Percentiles rank a stretch among this genome's conserved stretches.
Evolutionary conservation across 768 basidiomycete genomes (phyloP).

Genomic region (Auricularia sp.): DNA sequence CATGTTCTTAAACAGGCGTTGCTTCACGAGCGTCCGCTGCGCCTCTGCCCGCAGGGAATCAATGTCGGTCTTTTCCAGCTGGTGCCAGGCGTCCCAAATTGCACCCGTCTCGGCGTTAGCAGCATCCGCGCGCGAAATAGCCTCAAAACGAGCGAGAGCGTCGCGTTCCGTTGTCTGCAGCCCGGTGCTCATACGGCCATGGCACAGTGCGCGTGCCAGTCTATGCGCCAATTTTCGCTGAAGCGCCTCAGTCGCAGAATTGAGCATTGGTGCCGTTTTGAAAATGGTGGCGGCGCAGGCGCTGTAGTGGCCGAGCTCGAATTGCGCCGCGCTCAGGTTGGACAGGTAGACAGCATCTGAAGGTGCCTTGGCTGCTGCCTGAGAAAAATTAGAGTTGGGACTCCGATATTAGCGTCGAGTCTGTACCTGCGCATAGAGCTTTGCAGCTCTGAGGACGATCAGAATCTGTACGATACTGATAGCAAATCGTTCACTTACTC

Average conservation of each 20-base stretch:
- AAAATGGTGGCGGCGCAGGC: conserved; percentile 2
- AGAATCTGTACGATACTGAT: neutral
- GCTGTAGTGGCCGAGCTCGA: conserved; percentile 19
- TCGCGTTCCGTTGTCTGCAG: neutral
- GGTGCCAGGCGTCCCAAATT: neutral
- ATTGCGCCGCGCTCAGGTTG: conserved; percentile 22
- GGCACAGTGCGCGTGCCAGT: neutral
- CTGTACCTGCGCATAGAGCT: neutral
- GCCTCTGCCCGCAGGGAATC: neutral
- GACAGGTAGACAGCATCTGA: conserved; percentile 16
- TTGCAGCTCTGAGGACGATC: neutral
- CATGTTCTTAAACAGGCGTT: neutral
- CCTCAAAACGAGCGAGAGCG: conserved; percentile 3
- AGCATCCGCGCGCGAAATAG: conserved; percentile 14
- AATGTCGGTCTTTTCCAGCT: neutral
- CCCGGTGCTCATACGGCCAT: neutral
- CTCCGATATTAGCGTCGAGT: neutral
- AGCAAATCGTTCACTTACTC: neutral
- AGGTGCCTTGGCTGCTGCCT: conserved; percentile 17
- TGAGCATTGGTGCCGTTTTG: neutral
- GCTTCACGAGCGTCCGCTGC: neutral
- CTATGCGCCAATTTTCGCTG: neutral
- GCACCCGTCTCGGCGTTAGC: conserved; percentile 3
- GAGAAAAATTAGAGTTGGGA: neutral
- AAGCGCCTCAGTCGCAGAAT: neutral